phyloP scores from a whole-genome alignment of 441 rosid genomes.

The Heliophila coronopifolia region DNA sequence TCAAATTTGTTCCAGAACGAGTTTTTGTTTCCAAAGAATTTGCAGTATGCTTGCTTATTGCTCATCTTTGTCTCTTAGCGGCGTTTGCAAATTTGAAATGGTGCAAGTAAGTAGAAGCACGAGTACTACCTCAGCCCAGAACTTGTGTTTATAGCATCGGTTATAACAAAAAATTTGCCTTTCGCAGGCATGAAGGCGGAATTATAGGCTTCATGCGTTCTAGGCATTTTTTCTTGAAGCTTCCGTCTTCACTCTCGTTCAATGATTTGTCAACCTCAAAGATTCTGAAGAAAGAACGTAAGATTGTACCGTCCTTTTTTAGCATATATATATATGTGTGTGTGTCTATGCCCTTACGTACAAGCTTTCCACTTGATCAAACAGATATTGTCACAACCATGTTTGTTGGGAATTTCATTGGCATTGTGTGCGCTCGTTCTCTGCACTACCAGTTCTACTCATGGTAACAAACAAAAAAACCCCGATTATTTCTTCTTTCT shows the following conservation, averaged over 20 bases:
- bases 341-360: conserved; percentile 15
- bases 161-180: conserved; percentile 5
- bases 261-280: conserved; percentile 30
- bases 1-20: conserved; percentile 85
- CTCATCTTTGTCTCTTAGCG: conserved; percentile 56
- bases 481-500: background rate
- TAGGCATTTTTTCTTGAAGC: conserved; percentile 34
- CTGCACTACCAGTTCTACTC: conserved; percentile 95
- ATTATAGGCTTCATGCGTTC: conserved; percentile 52
- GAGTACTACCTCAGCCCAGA: background rate
- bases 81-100: conserved; percentile 71
- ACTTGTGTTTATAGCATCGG: background rate
- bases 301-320: conserved; percentile 25
- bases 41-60: conserved; percentile 63
- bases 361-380: background rate
- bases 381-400: conserved; percentile 67
- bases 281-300: conserved; percentile 56
- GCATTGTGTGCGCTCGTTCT: conserved; percentile 81
- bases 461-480: conserved; percentile 43
- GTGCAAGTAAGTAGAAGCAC: conserved; percentile 77
- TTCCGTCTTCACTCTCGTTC: conserved; percentile 25
- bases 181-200: conserved; percentile 81
- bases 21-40: conserved; percentile 79
- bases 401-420: conserved; percentile 85
- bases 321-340: too few species aligned